Conservation (phyloP, 2,329 filamentous ascomycete genomes). For the Phaeosphaeria sp. region DNA sequence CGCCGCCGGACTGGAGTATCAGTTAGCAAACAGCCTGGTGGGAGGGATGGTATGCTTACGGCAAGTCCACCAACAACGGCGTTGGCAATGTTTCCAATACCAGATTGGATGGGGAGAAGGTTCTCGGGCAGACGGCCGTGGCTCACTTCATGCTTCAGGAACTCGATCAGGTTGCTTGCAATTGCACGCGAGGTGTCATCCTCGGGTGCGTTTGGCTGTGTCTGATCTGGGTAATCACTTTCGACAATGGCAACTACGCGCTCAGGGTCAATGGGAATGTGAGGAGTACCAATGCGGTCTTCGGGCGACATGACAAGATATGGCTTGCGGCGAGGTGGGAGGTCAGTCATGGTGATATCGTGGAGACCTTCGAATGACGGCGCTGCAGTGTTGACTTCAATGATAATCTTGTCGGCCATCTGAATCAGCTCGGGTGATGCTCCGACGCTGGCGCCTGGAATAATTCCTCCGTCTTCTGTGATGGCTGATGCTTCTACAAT, state of each 20-base stretch:
- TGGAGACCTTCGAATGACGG: conserved; percentile 85
- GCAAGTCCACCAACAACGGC: conserved; percentile 85
- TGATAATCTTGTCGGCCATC: conserved; percentile 91
- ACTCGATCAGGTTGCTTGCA: conserved; percentile 80
- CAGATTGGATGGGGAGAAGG: conserved; percentile 82
- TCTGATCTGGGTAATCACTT: conserved; percentile 80
- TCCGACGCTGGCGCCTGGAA: conserved; percentile 84
- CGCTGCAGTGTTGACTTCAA: conserved; percentile 87
- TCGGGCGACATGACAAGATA: conserved; percentile 85
- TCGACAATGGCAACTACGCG: conserved; percentile 86
- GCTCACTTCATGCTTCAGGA: conserved; percentile 82
- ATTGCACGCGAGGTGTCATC: conserved; percentile 77
- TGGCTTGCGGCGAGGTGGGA: conserved; percentile 81
- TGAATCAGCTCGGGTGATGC: conserved; percentile 86
- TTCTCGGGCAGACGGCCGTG: conserved; percentile 78
- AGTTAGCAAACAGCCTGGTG: neutral
- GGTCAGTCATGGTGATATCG: conserved; percentile 88
- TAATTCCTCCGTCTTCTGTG: conserved; percentile 86
- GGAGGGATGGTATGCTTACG: conserved; percentile 24
- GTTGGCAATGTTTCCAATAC: conserved; percentile 93
- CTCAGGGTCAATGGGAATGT: conserved; percentile 84
- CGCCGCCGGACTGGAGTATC: conserved; percentile 59
- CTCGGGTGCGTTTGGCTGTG: conserved; percentile 75
- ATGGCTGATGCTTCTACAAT: conserved; percentile 88
- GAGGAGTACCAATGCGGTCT: conserved; percentile 82